Evolutionary conservation across 495 filamentous ascomycete genomes (phyloP), one percentile per base, ranked within the genome.

Genomic region (Gamarada debralockiae): DNA sequence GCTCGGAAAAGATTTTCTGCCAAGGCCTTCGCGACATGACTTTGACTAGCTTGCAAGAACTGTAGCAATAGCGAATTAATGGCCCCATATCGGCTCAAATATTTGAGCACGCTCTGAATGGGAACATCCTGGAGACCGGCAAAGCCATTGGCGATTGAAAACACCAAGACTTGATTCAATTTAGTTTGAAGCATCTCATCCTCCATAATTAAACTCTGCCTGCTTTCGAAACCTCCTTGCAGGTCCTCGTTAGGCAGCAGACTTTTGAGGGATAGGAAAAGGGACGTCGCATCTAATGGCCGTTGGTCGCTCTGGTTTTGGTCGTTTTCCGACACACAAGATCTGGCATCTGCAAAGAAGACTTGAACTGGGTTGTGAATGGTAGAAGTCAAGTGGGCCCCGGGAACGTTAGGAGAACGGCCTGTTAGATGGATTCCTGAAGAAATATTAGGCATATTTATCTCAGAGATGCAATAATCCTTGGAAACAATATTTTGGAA

Each of bases 1-100:
- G 54, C 36, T 33, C 54, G 54, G 34, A 57, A 57, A 14, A 52
- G 36, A 45, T 57, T 57, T 23, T 50, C 54, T 23, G 40, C 38
- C 18, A 57, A 29, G 24, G 54, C 24, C 39, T 23, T 57, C 13
- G 48, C 21, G 45, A 42, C 46, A 36, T 37, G 33, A 8, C 8
- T 18, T 2, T 34, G 36, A 1, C 22, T 36, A 37, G 40, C 14
- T 36, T 40, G 17, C 31, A 48, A 34, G 34, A 48, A 33, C 45
- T 40, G 21, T 31, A 41, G 27, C 20, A 51, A 17, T n/a, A 41
- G 18, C 22, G 8, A n/a, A n/a, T 51, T 41, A 21, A 4, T 42
- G 37, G 23, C 27, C 13, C 23, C 22, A 31, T 22, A 42, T 15
- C 27, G 36, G 15, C 36, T 22, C 21, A 51, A 23, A 36, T 17